Evolutionary conservation across 106 monocot species (phyloP), one percentile per base, ranked within the genome.

Genomic region (Allium fistulosum): DNA sequence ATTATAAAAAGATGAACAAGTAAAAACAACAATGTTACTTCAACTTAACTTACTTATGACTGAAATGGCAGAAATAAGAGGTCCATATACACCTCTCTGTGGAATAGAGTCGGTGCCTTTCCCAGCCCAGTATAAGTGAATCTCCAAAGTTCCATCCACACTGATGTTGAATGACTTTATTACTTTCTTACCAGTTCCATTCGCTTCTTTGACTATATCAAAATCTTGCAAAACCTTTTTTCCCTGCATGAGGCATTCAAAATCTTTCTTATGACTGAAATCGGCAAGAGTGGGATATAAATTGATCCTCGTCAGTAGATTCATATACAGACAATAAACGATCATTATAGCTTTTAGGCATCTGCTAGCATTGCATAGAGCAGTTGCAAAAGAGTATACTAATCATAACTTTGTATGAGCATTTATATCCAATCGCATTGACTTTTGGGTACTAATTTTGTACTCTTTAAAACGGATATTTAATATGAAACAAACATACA

Each of bases 21-120:
- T 37, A 62, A 45, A 62, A 62, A 4, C 37, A 10, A 26, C 11
- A 62, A 11, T 2, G 2, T 37, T 2, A 26, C 0, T 12, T 55
- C 11, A 12, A 55, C 10, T 9, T 3, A 22, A 57, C 80, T 62
- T 64, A 84, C 85, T 81, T 64, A 65, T 85, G 3, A 85, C 78
- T 68, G 85, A 77, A 66, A 85, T 85, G 60, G 85, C 85, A 59
- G 85, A 85, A 59, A 85, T 75, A 53, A 85, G 76, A 48, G 85
- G 81, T 10, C 85, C 85, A 51, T 78, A 78, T 59, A 72, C 68
- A n/a, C n/a, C n/a, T n/a, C n/a, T 68, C 6, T 26, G 17, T 7
- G 78, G 78, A 57, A 78, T 69, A 8, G 62, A 57, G 37, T 22
- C 65, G 26, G 77, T 72, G 9, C 77, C 77, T 66, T 58, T 77